These are phyloP conservation scores for Escallonia rubra DNA, from an alignment of 129 eudicot genomes.

Conservation along the genomic window DNA sequence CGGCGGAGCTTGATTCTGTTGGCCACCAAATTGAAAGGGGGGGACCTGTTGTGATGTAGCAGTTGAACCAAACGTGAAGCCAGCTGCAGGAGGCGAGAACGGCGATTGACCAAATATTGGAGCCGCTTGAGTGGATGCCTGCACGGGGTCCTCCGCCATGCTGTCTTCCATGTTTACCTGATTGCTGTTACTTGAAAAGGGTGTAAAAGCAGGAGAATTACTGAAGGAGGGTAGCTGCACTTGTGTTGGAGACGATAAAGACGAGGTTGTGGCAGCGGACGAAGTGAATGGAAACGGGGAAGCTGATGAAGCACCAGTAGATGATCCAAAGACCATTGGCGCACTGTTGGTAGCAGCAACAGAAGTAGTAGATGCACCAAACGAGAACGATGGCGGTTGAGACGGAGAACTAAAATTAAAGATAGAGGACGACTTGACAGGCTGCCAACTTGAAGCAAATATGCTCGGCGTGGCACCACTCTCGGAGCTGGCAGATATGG, in stretches of 20 bases:
- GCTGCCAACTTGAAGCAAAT: slow-evolving; percentile 39
- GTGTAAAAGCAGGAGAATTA: slow-evolving; percentile 31
- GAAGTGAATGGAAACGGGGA: slow-evolving; percentile 42
- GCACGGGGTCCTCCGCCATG: slow-evolving; percentile 86
- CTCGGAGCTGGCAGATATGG: slow-evolving; percentile 21
- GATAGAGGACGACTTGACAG: slow-evolving; percentile 15
- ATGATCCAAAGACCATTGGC: slow-evolving; percentile 38
- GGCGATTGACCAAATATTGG: slow-evolving; percentile 58
- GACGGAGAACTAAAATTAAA: slow-evolving; percentile 38
- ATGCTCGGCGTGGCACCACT: slow-evolving; percentile 28
- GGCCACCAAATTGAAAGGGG: slow-evolving; percentile 73
- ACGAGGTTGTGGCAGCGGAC: slow-evolving; percentile 28
- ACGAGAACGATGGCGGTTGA: slow-evolving; percentile 35
- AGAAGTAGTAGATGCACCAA: slow-evolving; percentile 46
- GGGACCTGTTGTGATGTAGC: slow-evolving; percentile 30
- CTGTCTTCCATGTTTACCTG: slow-evolving; percentile 84
- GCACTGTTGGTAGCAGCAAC: slow-evolving; percentile 25
- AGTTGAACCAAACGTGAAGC: slow-evolving; percentile 56
- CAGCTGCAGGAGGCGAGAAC: slow-evolving; percentile 26
- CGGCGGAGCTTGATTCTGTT: slow-evolving; percentile 38
- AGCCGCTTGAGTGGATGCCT: slow-evolving; percentile 42
- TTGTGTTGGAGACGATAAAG: slow-evolving; percentile 31
- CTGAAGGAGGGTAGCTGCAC: slow-evolving; percentile 32
- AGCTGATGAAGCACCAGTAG: slow-evolving; percentile 40
- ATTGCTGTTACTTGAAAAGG: slow-evolving; percentile 41